Base-by-base conservation (phyloP, 2,329 filamentous ascomycete species). In the Nemania diffusa region DNA sequence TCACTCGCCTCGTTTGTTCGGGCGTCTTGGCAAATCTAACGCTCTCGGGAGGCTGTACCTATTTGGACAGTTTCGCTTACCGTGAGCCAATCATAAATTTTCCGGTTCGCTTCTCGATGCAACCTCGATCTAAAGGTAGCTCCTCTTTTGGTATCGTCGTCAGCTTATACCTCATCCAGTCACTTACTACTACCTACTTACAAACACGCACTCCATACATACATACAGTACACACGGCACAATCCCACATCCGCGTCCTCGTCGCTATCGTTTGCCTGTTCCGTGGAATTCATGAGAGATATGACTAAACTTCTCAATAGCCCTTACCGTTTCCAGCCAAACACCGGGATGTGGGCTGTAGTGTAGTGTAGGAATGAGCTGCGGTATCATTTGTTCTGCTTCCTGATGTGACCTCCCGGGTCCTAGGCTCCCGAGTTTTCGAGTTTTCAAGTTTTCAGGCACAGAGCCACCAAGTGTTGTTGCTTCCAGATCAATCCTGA, bases 81-180 rank as follows among this genome's bases (percentile, higher is more conserved):
- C 65, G 55, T 37, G 46, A 53, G 29, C 75, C 75, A 76, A 77
- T 77, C 61, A 75, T 27, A 72, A 73, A 74, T 56, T 71, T 57
- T 42, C 74, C 75, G 74, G 57, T 72, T 77, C 75, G 75, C 75
- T 76, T 74, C 61, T 68, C 64, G 63, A 76, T 72, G 73, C 71
- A 73, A 73, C 73, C 55, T 72, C 67, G 65, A 67, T 73, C 70
- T 69, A 53, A 62, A 72, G 50, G 69, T 58, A 46, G 55, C 37
- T 61, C 42, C 56, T 34, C 46, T 46, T 61, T 58, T 32, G 61
- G 34, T 24, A 42, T 55, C 52, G 22, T 62, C 29, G 52, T 66
- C 62, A 58, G 51, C 55, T 66, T 61, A 57, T 55, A 58, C 46
- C 22, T 51, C 32, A 37, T 52, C 17, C n/a, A n/a, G 40, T 44